Percentiles rank a stretch among this genome's conserved stretches.
These are phyloP conservation scores for Pueraria montana DNA, from an alignment of 306 rosid genomes.

Conservation along the genomic window DNA sequence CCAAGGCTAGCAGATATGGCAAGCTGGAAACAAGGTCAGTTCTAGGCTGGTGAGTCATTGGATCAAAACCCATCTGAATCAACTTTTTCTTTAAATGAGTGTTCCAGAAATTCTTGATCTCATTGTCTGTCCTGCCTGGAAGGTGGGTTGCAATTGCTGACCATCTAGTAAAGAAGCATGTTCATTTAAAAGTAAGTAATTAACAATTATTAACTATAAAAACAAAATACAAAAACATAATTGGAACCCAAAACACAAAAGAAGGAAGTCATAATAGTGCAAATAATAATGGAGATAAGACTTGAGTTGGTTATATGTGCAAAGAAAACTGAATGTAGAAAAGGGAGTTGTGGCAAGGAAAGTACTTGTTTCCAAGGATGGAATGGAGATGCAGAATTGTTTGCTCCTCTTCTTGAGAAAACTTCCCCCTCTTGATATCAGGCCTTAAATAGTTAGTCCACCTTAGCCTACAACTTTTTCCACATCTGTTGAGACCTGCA, in stretches of 20 bases:
- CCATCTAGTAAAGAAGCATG: conserved; percentile 60
- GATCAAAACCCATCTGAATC: conserved; percentile 94
- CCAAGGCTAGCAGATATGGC: conserved; percentile 72
- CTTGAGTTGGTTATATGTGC: conserved; percentile 10
- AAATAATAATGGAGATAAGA: background rate
- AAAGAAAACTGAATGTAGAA: background rate
- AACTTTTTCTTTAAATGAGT: conserved; percentile 86
- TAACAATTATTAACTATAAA: background rate
- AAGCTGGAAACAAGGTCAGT: conserved; percentile 73
- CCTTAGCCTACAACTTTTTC: conserved; percentile 89
- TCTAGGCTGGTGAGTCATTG: conserved; percentile 93
- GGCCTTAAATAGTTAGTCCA: conserved; percentile 96
- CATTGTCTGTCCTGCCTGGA: conserved; percentile 85
- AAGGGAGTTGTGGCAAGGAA: background rate
- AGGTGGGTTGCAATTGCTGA: conserved; percentile 85
- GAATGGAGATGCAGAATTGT: conserved; percentile 90
- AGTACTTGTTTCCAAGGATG: conserved; percentile 88
- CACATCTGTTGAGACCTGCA: conserved; percentile 89
- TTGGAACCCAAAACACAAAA: background rate
- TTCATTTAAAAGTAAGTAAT: background rate
- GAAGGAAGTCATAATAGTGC: background rate
- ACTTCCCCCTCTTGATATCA: conserved; percentile 88
- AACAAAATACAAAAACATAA: background rate
- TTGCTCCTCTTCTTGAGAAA: conserved; percentile 88
- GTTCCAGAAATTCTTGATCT: conserved; percentile 90